These are phyloP conservation scores for Diatrype stigma DNA, from an alignment of 2,329 filamentous ascomycete species.

Conservation along the genomic window DNA sequence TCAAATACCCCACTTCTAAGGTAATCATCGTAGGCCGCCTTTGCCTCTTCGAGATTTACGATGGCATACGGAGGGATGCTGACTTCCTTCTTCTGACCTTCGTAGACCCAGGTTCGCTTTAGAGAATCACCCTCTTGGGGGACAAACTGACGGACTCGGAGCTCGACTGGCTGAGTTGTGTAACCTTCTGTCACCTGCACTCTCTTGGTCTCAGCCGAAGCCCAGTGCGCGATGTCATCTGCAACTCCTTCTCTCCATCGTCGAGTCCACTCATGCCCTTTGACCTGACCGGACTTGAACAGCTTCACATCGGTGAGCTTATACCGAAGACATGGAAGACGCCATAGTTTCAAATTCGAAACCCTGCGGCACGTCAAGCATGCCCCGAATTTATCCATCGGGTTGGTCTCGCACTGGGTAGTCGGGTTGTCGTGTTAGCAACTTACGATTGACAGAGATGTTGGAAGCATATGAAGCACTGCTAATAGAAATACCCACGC, in stretches of 20 bases:
- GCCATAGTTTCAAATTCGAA: conserved; percentile 44
- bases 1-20: conserved; percentile 44
- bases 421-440: conserved; percentile 10
- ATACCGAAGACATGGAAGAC: conserved; percentile 55
- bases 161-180: conserved; percentile 41
- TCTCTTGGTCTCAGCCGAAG: conserved; percentile 42
- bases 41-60: conserved; percentile 49
- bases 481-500: conserved; percentile 38
- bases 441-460: background rate
- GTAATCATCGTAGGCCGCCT: conserved; percentile 44
- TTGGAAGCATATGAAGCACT: background rate
- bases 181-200: conserved; percentile 53
- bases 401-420: conserved; percentile 49
- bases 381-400: conserved; percentile 40
- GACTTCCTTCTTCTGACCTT: conserved; percentile 44
- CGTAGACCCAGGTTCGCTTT: conserved; percentile 47
- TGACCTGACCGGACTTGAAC: conserved; percentile 55
- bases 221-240: conserved; percentile 55
- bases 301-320: conserved; percentile 56
- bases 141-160: conserved; percentile 51
- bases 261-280: conserved; percentile 55
- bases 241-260: conserved; percentile 54
- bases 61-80: conserved; percentile 53
- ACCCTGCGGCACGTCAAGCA: conserved; percentile 54
- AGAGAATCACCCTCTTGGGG: conserved; percentile 53